Conservation (phyloP, 441 rosid species). For the Isatis lusitanica region DNA sequence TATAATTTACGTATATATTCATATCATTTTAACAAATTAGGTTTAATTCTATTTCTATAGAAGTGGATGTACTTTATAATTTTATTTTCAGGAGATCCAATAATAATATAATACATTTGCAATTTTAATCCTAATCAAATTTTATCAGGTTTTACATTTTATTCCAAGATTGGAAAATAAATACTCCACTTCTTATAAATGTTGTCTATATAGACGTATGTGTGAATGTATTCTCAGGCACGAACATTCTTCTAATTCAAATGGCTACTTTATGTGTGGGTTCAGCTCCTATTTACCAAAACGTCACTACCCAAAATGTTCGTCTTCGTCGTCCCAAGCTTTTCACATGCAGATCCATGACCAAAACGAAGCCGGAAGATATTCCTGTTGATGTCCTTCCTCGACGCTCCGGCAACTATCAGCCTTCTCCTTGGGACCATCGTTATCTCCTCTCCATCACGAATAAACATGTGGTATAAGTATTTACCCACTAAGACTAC, state of each 20-base stretch:
- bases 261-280: neutral
- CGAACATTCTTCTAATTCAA: neutral
- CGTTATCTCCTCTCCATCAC: neutral
- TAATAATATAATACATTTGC: too few relatives aligned
- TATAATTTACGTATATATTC: too few relatives aligned
- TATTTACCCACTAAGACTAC: neutral
- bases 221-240: too few relatives aligned
- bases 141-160: too few relatives aligned
- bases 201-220: too few relatives aligned
- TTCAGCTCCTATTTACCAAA: neutral
- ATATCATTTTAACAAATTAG: too few relatives aligned
- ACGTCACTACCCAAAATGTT: neutral
- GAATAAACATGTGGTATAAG: neutral
- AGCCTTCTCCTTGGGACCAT: conserved; percentile 22
- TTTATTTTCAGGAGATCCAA: too few relatives aligned
- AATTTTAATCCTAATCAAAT: too few relatives aligned
- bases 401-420: conserved; percentile 24
- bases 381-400: neutral
- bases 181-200: too few relatives aligned
- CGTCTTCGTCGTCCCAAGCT: neutral
- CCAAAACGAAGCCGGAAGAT: neutral
- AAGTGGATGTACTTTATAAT: too few relatives aligned
- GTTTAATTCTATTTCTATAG: too few relatives aligned
- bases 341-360: neutral
- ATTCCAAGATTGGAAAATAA: too few relatives aligned